A percentile compares a stretch with the other conserved stretches of the same genome.
Conservation (phyloP, 257 asterid species). For the Dorcoceras hygrometricum region DNA sequence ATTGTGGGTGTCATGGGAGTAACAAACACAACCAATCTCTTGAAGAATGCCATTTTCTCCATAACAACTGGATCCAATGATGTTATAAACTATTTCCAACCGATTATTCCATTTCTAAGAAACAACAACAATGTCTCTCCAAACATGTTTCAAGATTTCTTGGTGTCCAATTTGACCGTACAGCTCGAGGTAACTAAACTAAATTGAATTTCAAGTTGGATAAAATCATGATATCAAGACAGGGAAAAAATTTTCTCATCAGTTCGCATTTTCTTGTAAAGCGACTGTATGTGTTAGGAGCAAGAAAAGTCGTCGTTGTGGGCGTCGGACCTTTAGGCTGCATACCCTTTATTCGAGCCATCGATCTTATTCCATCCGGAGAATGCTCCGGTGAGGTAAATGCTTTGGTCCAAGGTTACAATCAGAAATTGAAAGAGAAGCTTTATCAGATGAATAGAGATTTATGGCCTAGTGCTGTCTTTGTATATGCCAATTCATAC, state of each 20-base stretch:
- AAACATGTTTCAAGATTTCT: conserved; percentile 34
- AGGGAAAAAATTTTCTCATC: too few species aligned
- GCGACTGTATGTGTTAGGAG: conserved; percentile 43
- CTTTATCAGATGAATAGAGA: conserved; percentile 30
- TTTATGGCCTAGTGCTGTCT: conserved; percentile 32
- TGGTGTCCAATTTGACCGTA: conserved; percentile 46
- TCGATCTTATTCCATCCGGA: conserved; percentile 30
- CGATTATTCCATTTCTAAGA: conserved; percentile 28
- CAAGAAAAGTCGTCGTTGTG: conserved; percentile 43
- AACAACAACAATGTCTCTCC: conserved; percentile 29
- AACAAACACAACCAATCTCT: conserved; percentile 27
- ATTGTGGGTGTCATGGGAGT: conserved; percentile 45
- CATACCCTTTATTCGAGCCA: conserved; percentile 50
- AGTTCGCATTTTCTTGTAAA: conserved; percentile 10
- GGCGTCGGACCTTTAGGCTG: conserved; percentile 58
- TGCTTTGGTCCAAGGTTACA: conserved; percentile 36
- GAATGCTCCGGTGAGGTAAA: conserved; percentile 41
- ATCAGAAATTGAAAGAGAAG: conserved; percentile 30
- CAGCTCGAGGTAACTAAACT: conserved; percentile 42
- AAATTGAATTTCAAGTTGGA: too few species aligned
- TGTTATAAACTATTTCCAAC: conserved; percentile 50
- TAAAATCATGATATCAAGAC: too few species aligned
- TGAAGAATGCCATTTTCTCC: conserved; percentile 44
- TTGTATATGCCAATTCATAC: conserved; percentile 44
- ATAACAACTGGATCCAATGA: conserved; percentile 53